A percentile compares a stretch with the other conserved stretches of the same genome.
phyloP scores from a whole-genome alignment of 169 alveolate species.

The Cystoisospora suis region DNA sequence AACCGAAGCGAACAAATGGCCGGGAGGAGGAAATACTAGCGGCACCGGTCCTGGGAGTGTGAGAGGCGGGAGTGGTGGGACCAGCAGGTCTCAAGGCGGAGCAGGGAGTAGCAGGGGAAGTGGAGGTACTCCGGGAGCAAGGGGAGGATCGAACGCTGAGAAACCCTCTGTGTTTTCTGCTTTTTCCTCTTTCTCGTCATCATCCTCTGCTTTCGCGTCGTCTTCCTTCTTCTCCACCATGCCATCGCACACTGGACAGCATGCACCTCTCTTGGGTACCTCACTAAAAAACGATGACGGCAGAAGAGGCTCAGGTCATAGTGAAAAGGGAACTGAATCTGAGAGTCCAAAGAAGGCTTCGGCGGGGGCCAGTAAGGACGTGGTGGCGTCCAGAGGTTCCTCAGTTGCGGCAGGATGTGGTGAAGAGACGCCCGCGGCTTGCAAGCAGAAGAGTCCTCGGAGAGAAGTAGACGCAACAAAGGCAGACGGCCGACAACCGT shows the following conservation, averaged over 20 bases:
- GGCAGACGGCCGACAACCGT: too few relatives aligned
- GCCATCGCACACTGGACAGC: too few relatives aligned
- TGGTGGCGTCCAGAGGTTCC: too few relatives aligned
- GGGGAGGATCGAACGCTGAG: neutral
- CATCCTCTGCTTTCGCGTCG: neutral
- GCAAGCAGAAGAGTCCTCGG: neutral
- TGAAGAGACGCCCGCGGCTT: neutral
- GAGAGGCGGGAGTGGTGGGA: neutral
- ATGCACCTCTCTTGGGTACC: too few relatives aligned
- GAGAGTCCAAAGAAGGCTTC: too few relatives aligned
- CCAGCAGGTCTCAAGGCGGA: neutral
- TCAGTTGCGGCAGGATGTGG: too few relatives aligned
- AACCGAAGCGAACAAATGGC: neutral
- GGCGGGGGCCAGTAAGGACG: too few relatives aligned
- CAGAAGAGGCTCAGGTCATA: too few relatives aligned
- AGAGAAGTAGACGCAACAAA: neutral
- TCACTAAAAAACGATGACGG: too few relatives aligned
- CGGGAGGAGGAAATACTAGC: neutral
- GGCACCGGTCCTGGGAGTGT: neutral
- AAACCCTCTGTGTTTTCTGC: constrained; percentile 5
- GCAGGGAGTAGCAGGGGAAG: neutral
- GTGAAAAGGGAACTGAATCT: too few relatives aligned
- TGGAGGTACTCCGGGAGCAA: neutral
- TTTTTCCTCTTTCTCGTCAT: constrained; percentile 7
- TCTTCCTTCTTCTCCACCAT: neutral